Percentiles rank a stretch among this genome's conserved stretches.
Conservation (phyloP, 106 monocot genomes). For the Dioscorea dumetorum region DNA sequence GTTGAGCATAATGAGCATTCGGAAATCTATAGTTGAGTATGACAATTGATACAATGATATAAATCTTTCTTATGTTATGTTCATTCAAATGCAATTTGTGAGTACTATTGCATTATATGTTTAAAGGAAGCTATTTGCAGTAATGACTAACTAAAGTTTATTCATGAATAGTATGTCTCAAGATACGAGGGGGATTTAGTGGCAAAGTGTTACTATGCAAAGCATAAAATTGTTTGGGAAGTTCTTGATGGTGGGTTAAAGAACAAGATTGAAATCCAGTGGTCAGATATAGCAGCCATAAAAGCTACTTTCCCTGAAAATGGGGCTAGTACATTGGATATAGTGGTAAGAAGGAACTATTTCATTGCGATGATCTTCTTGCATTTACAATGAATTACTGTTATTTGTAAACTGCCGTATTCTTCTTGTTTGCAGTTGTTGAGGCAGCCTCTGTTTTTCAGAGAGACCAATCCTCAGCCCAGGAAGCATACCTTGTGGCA, state of each 20-base stretch:
- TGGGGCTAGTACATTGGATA: slow-evolving; percentile 8
- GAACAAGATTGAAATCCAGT: slow-evolving; percentile 21
- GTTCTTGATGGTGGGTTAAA: slow-evolving; percentile 17
- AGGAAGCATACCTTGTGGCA: slow-evolving; percentile 23
- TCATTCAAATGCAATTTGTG: too few species aligned
- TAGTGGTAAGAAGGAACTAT: slow-evolving; percentile 2
- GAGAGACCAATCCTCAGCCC: slow-evolving; percentile 15
- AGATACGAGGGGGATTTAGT: slow-evolving; percentile 18
- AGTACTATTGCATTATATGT: too few species aligned
- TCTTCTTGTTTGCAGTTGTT: not conserved
- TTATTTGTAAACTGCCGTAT: not conserved
- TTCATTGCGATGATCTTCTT: not conserved
- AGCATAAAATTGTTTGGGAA: slow-evolving; percentile 21
- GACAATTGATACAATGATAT: too few species aligned
- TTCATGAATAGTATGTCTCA: slow-evolving; percentile 3
- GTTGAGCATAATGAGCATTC: too few species aligned
- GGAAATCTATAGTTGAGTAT: too few species aligned
- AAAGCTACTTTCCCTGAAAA: slow-evolving; percentile 12
- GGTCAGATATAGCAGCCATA: slow-evolving; percentile 16
- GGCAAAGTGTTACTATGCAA: slow-evolving; percentile 21
- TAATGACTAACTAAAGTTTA: too few species aligned
- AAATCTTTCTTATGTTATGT: too few species aligned
- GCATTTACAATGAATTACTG: not conserved
- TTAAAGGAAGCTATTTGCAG: too few species aligned
- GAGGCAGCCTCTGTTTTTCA: slow-evolving; percentile 14